Conservation (phyloP, 345 rosid species). For the Gossypium herbaceum region DNA sequence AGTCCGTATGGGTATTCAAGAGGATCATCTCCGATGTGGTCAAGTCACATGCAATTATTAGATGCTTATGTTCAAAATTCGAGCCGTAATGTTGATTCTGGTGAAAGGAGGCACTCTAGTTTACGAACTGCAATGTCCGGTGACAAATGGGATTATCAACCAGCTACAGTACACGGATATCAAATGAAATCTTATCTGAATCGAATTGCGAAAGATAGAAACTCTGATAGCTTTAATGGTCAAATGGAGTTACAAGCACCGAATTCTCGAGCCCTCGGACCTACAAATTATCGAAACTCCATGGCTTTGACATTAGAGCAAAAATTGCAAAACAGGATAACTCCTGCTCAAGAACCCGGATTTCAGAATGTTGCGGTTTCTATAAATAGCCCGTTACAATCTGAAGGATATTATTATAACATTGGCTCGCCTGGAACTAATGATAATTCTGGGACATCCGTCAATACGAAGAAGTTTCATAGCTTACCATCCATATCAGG, state of each 20-base stretch:
- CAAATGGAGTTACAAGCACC: slow-evolving; percentile 50
- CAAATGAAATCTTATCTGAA: slow-evolving; percentile 57
- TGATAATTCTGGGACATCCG: slow-evolving; percentile 34
- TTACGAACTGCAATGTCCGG: slow-evolving; percentile 56
- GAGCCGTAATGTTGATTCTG: slow-evolving; percentile 38
- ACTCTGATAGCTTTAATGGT: slow-evolving; percentile 44
- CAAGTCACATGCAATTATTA: slow-evolving; percentile 49
- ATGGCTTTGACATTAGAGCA: slow-evolving; percentile 50
- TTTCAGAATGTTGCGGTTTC: slow-evolving; percentile 51
- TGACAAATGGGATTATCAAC: slow-evolving; percentile 62
- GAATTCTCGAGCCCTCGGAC: slow-evolving; percentile 42
- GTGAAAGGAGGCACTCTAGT: slow-evolving; percentile 79
- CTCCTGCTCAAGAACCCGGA: slow-evolving; percentile 59
- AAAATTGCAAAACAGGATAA: slow-evolving; percentile 55
- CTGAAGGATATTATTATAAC: slow-evolving; percentile 53
- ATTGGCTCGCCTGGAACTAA: slow-evolving; percentile 39
- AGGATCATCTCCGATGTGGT: slow-evolving; percentile 50
- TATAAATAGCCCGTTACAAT: slow-evolving; percentile 47
- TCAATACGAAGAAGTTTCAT: slow-evolving; percentile 69
- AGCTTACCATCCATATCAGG: slow-evolving; percentile 92
- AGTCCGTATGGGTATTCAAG: slow-evolving; percentile 53
- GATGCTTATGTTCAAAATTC: slow-evolving; percentile 55
- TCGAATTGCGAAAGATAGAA: slow-evolving; percentile 50
- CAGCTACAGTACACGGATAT: slow-evolving; percentile 74
- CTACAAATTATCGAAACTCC: slow-evolving; percentile 54